Evolutionary conservation across 495 filamentous ascomycete genomes (phyloP).

Genomic region (Halenospora varia): DNA sequence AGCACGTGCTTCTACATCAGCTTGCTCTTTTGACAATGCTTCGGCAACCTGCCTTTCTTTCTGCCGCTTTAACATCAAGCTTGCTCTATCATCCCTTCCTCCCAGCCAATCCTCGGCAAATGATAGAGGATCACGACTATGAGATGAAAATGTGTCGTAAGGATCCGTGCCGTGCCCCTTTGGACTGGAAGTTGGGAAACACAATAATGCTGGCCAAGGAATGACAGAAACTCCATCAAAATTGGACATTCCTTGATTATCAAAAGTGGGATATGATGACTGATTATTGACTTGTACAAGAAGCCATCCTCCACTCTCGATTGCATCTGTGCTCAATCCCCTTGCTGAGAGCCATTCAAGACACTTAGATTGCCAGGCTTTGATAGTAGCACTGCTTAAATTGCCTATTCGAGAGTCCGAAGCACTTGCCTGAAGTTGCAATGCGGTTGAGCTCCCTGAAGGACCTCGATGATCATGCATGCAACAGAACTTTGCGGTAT

Average conservation of each 20-base stretch:
- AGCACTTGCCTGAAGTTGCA: constrained; percentile 6
- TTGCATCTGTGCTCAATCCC: constrained; percentile 13
- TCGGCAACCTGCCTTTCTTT: constrained; percentile 47
- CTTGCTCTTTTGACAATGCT: constrained; percentile 27
- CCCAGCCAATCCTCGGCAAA: constrained; percentile 68
- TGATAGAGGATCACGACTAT: constrained; percentile 53
- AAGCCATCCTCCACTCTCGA: constrained; percentile 23
- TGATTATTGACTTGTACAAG: constrained; percentile 20
- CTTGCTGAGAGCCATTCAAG: constrained; percentile 23
- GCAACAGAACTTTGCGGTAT: constrained; percentile 34
- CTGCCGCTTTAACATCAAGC: constrained; percentile 39
- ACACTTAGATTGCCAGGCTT: constrained; percentile 24
- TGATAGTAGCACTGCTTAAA: constrained; percentile 10
- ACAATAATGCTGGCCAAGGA: constrained; percentile 46
- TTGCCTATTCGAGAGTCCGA: neutral
- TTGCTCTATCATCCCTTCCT: constrained; percentile 43
- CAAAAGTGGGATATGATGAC: constrained; percentile 15
- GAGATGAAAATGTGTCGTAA: neutral
- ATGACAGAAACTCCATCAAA: constrained; percentile 17
- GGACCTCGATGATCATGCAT: constrained; percentile 4
- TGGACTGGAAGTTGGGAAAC: constrained; percentile 31
- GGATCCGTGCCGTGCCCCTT: neutral
- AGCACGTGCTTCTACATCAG: constrained; percentile 33
- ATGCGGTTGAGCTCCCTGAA: neutral
- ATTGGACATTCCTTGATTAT: constrained; percentile 9